These are phyloP conservation scores for Funneliformis geosporum DNA, from an alignment of 192 early-diverging fungal species.

Conservation along the genomic window DNA sequence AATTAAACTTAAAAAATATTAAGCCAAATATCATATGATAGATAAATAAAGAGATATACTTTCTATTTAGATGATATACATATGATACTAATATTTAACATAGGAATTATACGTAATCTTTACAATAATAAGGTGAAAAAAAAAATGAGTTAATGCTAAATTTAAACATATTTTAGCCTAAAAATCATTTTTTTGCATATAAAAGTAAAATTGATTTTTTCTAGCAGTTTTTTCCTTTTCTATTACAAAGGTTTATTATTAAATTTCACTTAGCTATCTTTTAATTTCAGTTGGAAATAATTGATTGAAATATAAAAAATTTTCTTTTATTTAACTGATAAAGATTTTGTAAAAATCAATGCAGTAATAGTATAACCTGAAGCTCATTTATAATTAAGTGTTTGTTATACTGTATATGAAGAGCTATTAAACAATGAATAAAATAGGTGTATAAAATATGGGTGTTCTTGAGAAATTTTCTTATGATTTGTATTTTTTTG, in stretches of 20 bases:
- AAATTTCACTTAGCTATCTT: constrained; percentile 8
- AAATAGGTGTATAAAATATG: no score
- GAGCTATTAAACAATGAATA: not conserved
- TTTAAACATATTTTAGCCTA: no score
- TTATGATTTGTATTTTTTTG: no score
- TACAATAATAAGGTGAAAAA: no score
- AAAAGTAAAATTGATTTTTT: no score
- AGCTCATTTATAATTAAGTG: not conserved
- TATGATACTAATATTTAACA: no score
- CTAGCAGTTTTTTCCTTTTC: no score
- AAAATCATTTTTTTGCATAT: no score
- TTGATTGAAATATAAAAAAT: not conserved
- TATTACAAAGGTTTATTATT: not conserved
- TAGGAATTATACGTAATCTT: no score
- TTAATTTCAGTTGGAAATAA: not conserved
- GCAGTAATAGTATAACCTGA: not conserved
- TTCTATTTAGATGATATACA: not conserved
- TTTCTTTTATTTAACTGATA: not conserved
- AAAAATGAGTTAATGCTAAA: no score
- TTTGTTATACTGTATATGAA: not conserved
- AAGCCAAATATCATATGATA: not conserved
- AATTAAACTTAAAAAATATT: not conserved
- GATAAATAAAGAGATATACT: not conserved
- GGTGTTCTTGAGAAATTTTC: no score
- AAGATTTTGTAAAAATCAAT: constrained; percentile 20